These are phyloP conservation scores for Isabelozyma gotoi DNA, from an alignment of 805 yeast species.

Conservation along the genomic window DNA sequence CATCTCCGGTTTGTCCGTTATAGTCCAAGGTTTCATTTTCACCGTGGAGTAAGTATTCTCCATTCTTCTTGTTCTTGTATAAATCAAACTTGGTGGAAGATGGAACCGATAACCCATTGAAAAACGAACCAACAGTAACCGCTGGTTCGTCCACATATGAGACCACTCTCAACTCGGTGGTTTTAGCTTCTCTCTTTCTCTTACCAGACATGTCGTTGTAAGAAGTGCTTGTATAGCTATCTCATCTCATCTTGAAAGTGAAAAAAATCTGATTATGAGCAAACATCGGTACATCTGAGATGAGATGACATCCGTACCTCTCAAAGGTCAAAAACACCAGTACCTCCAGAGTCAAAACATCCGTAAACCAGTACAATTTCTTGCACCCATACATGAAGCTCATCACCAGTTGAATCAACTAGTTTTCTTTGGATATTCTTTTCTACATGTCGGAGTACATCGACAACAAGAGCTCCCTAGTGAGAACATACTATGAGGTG, in stretches of 20 bases:
- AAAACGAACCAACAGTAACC: slow-evolving; percentile 66
- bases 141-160: slow-evolving; percentile 44
- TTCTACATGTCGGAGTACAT: neutral
- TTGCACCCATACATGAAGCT: too few species aligned
- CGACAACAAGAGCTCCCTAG: neutral
- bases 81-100: slow-evolving; percentile 59
- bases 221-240: neutral
- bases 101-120: slow-evolving; percentile 73
- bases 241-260: neutral
- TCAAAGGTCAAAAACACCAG: too few species aligned
- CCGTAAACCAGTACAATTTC: too few species aligned
- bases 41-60: slow-evolving; percentile 64
- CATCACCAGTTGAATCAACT: too few species aligned
- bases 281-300: neutral
- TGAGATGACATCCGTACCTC: too few species aligned
- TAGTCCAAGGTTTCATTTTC: slow-evolving; percentile 73
- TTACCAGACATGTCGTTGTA: slow-evolving; percentile 14
- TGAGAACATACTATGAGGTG: slow-evolving; percentile 48
- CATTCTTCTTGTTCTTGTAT: slow-evolving; percentile 47
- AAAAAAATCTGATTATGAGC: neutral
- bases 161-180: slow-evolving; percentile 41
- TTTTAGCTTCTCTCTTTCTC: slow-evolving; percentile 35
- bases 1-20: slow-evolving; percentile 51
- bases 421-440: too few species aligned
- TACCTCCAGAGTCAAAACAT: too few species aligned